Conservation (phyloP, 2,329 filamentous ascomycete species). For the Cladosporium sp. region DNA sequence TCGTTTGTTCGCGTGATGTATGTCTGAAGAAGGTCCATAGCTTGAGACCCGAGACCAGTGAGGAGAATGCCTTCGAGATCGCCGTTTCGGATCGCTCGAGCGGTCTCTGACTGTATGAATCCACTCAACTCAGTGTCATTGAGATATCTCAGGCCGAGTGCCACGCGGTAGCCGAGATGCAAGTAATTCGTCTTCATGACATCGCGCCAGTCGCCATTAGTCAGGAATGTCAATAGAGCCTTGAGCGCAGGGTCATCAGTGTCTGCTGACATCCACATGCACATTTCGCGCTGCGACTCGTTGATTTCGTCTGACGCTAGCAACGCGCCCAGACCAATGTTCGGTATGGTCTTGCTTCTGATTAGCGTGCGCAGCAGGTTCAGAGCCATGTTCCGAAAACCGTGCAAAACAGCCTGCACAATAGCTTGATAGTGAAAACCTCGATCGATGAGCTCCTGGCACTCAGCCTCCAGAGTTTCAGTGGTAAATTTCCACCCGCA, state of each 20-base stretch:
- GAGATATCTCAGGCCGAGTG: slow-evolving; percentile 69
- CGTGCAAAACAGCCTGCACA: slow-evolving; percentile 69
- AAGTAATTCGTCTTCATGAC: slow-evolving; percentile 70
- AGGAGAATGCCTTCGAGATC: slow-evolving; percentile 74
- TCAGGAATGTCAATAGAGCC: slow-evolving; percentile 72
- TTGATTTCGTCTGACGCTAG: slow-evolving; percentile 48
- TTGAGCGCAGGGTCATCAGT: slow-evolving; percentile 73
- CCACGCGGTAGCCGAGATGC: slow-evolving; percentile 68
- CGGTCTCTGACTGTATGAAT: slow-evolving; percentile 50
- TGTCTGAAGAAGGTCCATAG: slow-evolving; percentile 69
- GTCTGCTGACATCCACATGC: slow-evolving; percentile 58
- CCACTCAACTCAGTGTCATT: slow-evolving; percentile 44
- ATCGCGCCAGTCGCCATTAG: slow-evolving; percentile 68
- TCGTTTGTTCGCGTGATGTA: slow-evolving; percentile 73
- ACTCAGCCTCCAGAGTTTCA: slow-evolving; percentile 46
- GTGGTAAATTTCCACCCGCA: slow-evolving; percentile 64
- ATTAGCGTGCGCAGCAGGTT: slow-evolving; percentile 65
- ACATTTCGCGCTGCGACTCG: slow-evolving; percentile 57
- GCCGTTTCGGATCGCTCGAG: slow-evolving; percentile 57
- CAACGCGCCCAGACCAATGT: slow-evolving; percentile 45
- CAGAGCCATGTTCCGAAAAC: slow-evolving; percentile 63
- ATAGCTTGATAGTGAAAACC: slow-evolving; percentile 69
- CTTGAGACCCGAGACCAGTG: slow-evolving; percentile 67
- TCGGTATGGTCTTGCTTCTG: slow-evolving; percentile 59
- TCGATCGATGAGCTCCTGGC: slow-evolving; percentile 46